A percentile compares a stretch with the other conserved stretches of the same genome.
These are phyloP conservation scores for Pseudogymnoascus sp. DNA, from an alignment of 2,329 filamentous ascomycete species.

Conservation along the genomic window DNA sequence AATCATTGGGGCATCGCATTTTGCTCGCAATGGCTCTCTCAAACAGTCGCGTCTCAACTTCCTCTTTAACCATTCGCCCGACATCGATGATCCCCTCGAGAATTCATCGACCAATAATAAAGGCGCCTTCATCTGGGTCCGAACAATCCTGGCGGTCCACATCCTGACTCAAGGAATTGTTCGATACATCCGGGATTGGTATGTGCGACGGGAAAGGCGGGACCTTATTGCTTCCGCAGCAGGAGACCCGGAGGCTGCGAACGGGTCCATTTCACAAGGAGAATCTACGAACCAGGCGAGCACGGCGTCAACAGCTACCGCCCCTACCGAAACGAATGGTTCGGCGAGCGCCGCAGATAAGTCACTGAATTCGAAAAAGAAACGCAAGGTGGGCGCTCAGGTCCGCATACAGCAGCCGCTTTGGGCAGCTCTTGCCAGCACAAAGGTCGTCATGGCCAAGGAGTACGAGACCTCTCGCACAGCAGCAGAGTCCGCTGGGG, in stretches of 20 bases:
- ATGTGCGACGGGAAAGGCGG: conserved; percentile 50
- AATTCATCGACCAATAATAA: conserved; percentile 34
- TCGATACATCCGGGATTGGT: conserved; percentile 62
- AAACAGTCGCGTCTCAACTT: conserved; percentile 25
- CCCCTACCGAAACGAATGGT: conserved; percentile 41
- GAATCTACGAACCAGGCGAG: neutral
- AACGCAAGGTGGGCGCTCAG: conserved; percentile 83
- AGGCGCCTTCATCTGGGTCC: conserved; percentile 55
- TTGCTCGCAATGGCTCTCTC: conserved; percentile 21
- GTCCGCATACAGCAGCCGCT: conserved; percentile 85
- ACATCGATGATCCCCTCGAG: conserved; percentile 41
- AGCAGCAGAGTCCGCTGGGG: conserved; percentile 62
- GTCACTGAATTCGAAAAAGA: conserved; percentile 63
- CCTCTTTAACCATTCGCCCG: conserved; percentile 19
- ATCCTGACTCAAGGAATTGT: conserved; percentile 67
- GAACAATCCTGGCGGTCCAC: conserved; percentile 63
- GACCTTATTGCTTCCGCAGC: conserved; percentile 40
- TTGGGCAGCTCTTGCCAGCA: conserved; percentile 90
- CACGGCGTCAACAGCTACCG: conserved; percentile 36
- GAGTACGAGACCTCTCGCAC: conserved; percentile 78
- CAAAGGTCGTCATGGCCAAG: conserved; percentile 92
- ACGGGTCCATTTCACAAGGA: conserved; percentile 22
- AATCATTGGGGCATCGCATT: conserved; percentile 44
- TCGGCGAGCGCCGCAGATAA: conserved; percentile 24
- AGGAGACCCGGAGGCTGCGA: conserved; percentile 57